Base-by-base conservation (phyloP, 1,139 yeast species). In the Wickerhamiella pararugosa region DNA sequence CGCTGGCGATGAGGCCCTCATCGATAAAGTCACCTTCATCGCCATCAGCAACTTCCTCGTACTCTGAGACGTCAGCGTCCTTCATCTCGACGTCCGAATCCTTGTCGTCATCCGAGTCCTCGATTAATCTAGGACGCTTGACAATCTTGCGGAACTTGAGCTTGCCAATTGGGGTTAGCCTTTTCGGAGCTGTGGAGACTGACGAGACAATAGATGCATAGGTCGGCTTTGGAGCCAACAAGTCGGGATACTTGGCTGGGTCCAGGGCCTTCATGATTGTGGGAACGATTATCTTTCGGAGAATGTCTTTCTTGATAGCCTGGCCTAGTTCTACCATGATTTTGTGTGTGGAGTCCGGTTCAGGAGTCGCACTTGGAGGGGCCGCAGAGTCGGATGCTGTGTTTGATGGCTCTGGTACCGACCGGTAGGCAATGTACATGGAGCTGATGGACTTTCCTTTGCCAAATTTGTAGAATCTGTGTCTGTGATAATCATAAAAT, bases 271-370 rank as follows among this genome's bases (percentile, higher is more conserved):
- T 30, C 6, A 27, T 41, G 33, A 32, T 45, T 25, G 33, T 40
- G 25, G 34, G 45, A 25, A 6, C 5, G 7, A 37, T 29, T 44
- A 42, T 43, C 36, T 8, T 39, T 28, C 29, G 11, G 21, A n/a
- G 47, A 31, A 26, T 33, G 11, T 29, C 39, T 4, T 36, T 36
- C 7, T 36, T 32, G 2, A 36, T 21, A 5, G 11, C 6, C 15
- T 21, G 27, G 8, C 29, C 29, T 5, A 29, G 33, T 5, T 36
- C 32, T 15, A 10, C 8, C 29, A n/a, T 31, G 28, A 25, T 11
- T n/a, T 25, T 29, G 5, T 29, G 33, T 21, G 31, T 29, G 25
- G 34, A 25, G 25, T 29, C 39, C 6, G 27, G 21, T 4, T 15
- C 21, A 15, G 6, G 32, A 30, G 9, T 30, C 32, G 32, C 15